Evolutionary conservation across 2,329 filamentous ascomycete genomes (phyloP), one percentile per base, ranked within the genome.

Genomic region (Coniochaeta sp.): DNA sequence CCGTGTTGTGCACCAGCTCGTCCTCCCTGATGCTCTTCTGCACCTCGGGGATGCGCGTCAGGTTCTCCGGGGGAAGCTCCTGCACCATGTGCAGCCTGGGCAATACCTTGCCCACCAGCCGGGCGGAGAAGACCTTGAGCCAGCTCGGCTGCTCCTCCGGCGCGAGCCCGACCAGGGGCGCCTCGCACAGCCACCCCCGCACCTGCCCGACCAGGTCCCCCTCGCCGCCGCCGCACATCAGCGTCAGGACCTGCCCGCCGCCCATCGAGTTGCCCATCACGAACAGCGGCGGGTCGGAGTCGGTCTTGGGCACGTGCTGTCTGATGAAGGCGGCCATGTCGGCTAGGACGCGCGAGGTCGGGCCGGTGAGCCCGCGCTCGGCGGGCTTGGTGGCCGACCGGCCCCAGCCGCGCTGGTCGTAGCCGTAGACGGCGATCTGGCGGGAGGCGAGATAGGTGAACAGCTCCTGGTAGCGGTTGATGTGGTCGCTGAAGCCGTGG

Each of bases 251-350:
- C 73, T 96, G 83, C 26, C 86, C 90, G 62, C 93, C 93, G 65
- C 93, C 93, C 91, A 96, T 96, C 24, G 88, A 92, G 74, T 96
- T 91, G 59, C 93, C 93, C 78, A 95, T 86, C 22, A 97, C 81
- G 74, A 96, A 97, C 17, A 96, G 70, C 0, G 91, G 91, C 38
- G 79, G 75, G 4, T 73, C 68, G 26, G 73, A 62, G 28, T 71
- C 67, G 40, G 68, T 62, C 6, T 68, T 72, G 11, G 80, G 80
- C 6, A 87, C 76, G 63, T 88, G 82, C 34, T 78, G 76, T 62
- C 79, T 79, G 65, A 95, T 79, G 71, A 97, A 91, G 50, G 87
- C 86, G 12, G 86, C 89, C 59, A 96, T 86, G 72, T 97, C 93
- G 61, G 82, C 80, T 52, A 96, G 77, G 60, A 96, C 90, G 60